phyloP scores from a whole-genome alignment of 2,329 filamentous ascomycete genomes.

The Claviceps sp. region DNA sequence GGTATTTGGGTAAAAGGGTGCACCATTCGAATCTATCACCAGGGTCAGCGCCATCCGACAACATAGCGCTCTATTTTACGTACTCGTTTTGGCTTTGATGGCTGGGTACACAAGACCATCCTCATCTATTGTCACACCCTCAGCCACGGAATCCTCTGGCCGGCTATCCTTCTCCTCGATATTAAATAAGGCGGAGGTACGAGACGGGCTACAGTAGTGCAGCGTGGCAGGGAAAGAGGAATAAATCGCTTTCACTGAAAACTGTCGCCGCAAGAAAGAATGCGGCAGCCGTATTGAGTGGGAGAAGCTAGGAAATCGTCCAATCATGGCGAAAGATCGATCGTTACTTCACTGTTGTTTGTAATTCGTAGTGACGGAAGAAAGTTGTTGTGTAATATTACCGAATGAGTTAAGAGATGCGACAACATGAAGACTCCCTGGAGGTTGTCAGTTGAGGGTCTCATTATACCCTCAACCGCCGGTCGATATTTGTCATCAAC shows the following conservation, averaged over 20 bases:
- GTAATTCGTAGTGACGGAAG: background rate
- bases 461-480: no score
- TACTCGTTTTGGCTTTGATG: slow-evolving; percentile 1
- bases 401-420: no score
- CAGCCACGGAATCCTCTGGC: slow-evolving; percentile 3
- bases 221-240: slow-evolving; percentile 9
- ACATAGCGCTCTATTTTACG: background rate
- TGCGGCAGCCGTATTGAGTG: background rate
- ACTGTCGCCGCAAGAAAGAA: background rate
- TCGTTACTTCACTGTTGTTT: background rate
- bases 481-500: no score
- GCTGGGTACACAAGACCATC: slow-evolving; percentile 9
- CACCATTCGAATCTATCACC: slow-evolving; percentile 9
- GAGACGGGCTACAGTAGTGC: slow-evolving; percentile 7
- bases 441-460: no score
- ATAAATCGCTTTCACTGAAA: slow-evolving; percentile 9
- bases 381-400: background rate
- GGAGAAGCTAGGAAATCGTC: background rate
- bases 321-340: background rate
- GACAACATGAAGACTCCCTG: no score
- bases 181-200: slow-evolving; percentile 6
- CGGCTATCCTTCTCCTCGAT: slow-evolving; percentile 1
- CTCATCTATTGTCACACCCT: slow-evolving; percentile 4
- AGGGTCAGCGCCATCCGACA: background rate
- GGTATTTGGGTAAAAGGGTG: slow-evolving; percentile 11